Evolutionary conservation across 768 basidiomycete genomes (phyloP).

Genomic region (Tulasnella calospora): DNA sequence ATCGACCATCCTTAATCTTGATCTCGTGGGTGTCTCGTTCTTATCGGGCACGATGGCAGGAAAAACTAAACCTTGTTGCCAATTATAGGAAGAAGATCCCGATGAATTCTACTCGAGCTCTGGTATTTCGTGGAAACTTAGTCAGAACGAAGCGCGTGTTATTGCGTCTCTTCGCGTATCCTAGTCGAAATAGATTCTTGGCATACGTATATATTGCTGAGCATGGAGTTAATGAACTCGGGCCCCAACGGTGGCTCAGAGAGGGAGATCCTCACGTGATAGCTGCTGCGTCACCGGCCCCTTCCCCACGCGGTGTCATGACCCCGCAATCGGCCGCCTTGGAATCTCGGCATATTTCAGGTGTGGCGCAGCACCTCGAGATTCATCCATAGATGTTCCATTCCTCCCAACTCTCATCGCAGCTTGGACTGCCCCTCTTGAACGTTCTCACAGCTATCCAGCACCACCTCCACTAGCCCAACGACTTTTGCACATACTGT

Average conservation of each 20-base stretch:
- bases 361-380: neutral
- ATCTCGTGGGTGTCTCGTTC: conserved; percentile 49
- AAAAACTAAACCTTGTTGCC: neutral
- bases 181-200: neutral
- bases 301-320: neutral
- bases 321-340: neutral
- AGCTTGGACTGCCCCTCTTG: neutral
- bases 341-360: neutral
- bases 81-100: conserved; percentile 78
- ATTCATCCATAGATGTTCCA: neutral
- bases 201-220: neutral
- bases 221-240: neutral
- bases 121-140: conserved; percentile 84
- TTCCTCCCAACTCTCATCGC: neutral
- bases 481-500: neutral
- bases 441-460: neutral
- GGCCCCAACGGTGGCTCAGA: neutral
- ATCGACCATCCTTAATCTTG: conserved; percentile 83
- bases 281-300: neutral
- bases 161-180: conserved; percentile 53
- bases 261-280: neutral
- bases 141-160: conserved; percentile 66
- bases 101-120: conserved; percentile 93
- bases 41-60: conserved; percentile 24
- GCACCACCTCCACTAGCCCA: neutral